These are phyloP conservation scores for Yamadazyma paraphyllophila DNA, from an alignment of 805 yeast species.

Conservation along the genomic window DNA sequence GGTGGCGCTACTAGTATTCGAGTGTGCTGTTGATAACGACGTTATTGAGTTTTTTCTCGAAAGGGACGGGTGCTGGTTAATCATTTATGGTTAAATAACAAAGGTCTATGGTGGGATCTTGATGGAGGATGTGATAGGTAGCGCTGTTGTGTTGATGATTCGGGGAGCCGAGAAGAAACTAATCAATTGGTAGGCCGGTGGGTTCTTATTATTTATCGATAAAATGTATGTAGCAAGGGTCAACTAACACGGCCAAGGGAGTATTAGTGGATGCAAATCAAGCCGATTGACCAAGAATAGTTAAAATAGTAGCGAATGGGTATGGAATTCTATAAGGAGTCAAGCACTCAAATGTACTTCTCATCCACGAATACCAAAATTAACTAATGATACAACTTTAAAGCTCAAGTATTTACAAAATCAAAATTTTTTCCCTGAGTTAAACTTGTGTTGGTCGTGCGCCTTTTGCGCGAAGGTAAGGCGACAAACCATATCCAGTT, in stretches of 20 bases:
- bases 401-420: slow-evolving; percentile 1
- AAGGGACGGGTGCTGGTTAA: not conserved
- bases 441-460: slow-evolving; percentile 4
- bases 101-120: not conserved
- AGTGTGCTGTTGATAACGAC: slow-evolving; percentile 22
- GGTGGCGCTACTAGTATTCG: slow-evolving; percentile 9
- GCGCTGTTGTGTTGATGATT: too few species aligned
- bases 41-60: slow-evolving; percentile 34
- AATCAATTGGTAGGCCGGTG: not conserved
- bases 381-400: not conserved
- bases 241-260: not conserved
- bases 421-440: slow-evolving; percentile 7
- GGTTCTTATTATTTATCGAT: not conserved
- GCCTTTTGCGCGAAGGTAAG: slow-evolving; percentile 1
- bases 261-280: not conserved
- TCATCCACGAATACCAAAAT: not conserved
- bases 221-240: not conserved
- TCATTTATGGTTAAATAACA: not conserved
- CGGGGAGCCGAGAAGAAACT: not conserved
- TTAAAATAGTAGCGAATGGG: not conserved
- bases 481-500: not conserved
- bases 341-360: not conserved
- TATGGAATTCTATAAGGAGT: not conserved
- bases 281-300: not conserved
- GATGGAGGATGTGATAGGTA: not conserved